These are phyloP conservation scores for Actinomortierella wolfii DNA, from an alignment of 371 early-diverging fungal genomes.

Conservation along the genomic window DNA sequence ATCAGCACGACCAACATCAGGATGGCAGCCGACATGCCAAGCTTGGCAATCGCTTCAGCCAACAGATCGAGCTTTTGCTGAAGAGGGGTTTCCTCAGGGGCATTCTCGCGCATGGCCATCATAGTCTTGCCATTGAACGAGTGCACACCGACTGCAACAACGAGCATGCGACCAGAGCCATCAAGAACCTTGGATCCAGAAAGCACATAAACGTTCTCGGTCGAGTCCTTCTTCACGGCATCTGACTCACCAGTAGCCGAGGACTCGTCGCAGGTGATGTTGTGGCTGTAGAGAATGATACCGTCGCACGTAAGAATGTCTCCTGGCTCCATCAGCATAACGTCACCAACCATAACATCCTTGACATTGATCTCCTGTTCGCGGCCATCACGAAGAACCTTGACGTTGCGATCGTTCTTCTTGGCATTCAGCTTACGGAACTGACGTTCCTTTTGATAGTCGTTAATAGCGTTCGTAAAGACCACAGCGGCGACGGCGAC, in stretches of 20 bases:
- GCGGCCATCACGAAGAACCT: constrained; percentile 74
- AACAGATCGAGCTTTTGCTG: constrained; percentile 86
- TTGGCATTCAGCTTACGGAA: constrained; percentile 92
- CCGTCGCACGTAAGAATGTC: constrained; percentile 93
- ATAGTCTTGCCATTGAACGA: constrained; percentile 86
- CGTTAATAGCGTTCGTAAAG: constrained; percentile 92
- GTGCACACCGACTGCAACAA: constrained; percentile 83
- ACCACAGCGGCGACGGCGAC: constrained; percentile 91
- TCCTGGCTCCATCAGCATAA: constrained; percentile 92
- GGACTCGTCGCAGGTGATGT: constrained; percentile 89
- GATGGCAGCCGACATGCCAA: constrained; percentile 82
- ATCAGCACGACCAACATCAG: constrained; percentile 79
- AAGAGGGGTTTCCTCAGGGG: constrained; percentile 88
- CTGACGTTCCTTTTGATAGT: constrained; percentile 94
- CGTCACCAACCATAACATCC: constrained; percentile 88
- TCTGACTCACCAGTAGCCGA: constrained; percentile 94
- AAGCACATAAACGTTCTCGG: constrained; percentile 84
- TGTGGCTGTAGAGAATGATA: constrained; percentile 77
- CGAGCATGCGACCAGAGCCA: constrained; percentile 85
- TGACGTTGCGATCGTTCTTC: constrained; percentile 88
- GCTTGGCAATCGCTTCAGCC: constrained; percentile 92
- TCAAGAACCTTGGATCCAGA: constrained; percentile 91
- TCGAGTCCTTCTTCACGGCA: constrained; percentile 72
- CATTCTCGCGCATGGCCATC: constrained; percentile 81
- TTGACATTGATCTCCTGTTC: constrained; percentile 85